Base-by-base conservation (phyloP, 768 basidiomycete species). In the Lactarius akahatsu region DNA sequence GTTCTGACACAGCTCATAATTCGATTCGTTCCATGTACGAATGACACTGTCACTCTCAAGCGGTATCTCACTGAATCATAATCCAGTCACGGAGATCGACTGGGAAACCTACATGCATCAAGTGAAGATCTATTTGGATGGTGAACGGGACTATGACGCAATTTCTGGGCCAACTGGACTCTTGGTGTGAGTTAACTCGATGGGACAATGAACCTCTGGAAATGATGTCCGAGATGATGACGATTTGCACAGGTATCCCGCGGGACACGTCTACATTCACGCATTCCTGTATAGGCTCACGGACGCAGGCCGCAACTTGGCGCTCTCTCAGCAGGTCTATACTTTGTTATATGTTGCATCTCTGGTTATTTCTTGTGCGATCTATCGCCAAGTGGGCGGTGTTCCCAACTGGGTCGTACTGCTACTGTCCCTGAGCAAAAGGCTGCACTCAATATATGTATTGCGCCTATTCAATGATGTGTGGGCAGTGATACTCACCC, bases 81-180 rank as follows among this genome's bases (percentile, higher is more conserved):
- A 71, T 61, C 59, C 79, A 98, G 96, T 96, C 78, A 98, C 97
- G 13, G 96, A 99, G 78, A 99, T 99, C 72, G 97, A 99, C 78
- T 98, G 93, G 88, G 84, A 89, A 73, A 98, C 97, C 0, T 99
- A 99, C 74, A 94, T 98, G 87, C 79, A 89, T 61, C 97, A 98
- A 61, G 83, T 91, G 1, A 82, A 88, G 63, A 74, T 90, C 50
- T 94, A 92, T 77, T 72, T 91, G 57, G 83, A 85, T 62, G 95
- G 95, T 40, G 89, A 96, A 74, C 81, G 88, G 57, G 85, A 95
- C 73, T 99, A 99, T 74, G 81, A 85, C 15, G 76, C 80, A 66
- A 89, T 99, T 59, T 80, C 84, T 63, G 97, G 97, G 0, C 95
- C 94, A 2, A 97, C 94, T 7, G 97, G 97, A 18, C 93, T 91